Evolutionary conservation across 164 flowering plant species (phyloP).

Genomic region (Stephania cephalantha): DNA sequence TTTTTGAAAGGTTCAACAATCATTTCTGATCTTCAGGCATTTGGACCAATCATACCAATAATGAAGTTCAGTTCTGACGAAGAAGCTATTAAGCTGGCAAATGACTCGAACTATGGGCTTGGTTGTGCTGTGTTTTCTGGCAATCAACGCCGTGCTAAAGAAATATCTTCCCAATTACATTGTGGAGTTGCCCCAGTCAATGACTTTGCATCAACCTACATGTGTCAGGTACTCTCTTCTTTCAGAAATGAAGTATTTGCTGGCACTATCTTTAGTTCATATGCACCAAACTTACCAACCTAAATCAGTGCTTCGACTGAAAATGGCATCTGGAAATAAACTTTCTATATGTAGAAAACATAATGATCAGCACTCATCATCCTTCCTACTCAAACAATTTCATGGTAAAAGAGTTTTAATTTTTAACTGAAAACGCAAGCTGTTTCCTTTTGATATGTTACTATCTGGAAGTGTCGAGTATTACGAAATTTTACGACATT

Average conservation of each 20-base stretch:
- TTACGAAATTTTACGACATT: background rate
- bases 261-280: slow-evolving; percentile 1
- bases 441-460: background rate
- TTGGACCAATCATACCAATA: slow-evolving; percentile 98
- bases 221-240: slow-evolving; percentile 76
- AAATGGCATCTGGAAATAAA: background rate
- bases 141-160: slow-evolving; percentile 64
- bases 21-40: slow-evolving; percentile 43
- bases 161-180: slow-evolving; percentile 72
- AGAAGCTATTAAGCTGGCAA: slow-evolving; percentile 78
- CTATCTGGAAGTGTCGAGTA: background rate
- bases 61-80: slow-evolving; percentile 88
- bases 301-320: background rate
- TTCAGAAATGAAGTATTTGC: background rate
- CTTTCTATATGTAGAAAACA: background rate
- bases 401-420: background rate
- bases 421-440: background rate
- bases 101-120: slow-evolving; percentile 83
- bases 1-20: slow-evolving; percentile 5
- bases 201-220: slow-evolving; percentile 87
- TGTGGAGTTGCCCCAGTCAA: slow-evolving; percentile 93
- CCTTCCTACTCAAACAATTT: background rate
- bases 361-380: background rate
- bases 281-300: background rate
- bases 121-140: slow-evolving; percentile 99